These are phyloP conservation scores for Postia placenta DNA, from an alignment of 768 basidiomycete species.

Conservation along the genomic window DNA sequence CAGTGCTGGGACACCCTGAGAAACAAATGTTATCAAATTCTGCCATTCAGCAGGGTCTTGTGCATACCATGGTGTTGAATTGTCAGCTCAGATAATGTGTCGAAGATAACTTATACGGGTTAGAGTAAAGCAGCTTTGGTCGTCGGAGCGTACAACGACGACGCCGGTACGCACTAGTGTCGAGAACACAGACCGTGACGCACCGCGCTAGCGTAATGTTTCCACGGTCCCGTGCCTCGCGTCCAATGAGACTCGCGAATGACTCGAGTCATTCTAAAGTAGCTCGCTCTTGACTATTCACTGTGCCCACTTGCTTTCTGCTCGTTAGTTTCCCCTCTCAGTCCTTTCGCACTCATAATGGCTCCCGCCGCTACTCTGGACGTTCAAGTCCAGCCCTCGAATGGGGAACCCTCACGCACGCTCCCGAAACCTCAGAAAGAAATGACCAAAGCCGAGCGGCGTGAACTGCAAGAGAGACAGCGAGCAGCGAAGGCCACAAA, in stretches of 20 bases:
- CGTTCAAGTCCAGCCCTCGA: constrained; percentile 13
- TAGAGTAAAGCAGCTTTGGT: not conserved
- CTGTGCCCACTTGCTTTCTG: not conserved
- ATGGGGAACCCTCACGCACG: constrained; percentile 9
- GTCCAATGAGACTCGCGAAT: not conserved
- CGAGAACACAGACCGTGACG: not conserved
- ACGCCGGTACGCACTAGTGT: not conserved
- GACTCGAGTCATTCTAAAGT: constrained; percentile 6
- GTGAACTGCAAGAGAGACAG: constrained; percentile 75
- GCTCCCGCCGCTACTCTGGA: constrained; percentile 18
- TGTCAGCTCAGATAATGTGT: not conserved
- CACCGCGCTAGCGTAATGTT: not conserved
- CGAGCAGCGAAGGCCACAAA: constrained; percentile 65
- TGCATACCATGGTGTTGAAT: constrained; percentile 8
- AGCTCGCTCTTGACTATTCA: constrained; percentile 2
- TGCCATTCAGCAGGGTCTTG: not conserved
- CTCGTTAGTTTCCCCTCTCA: not conserved
- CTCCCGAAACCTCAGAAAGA: constrained; percentile 51
- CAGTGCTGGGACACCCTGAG: constrained; percentile 92
- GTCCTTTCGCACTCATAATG: constrained; percentile 10
- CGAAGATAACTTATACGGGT: not conserved
- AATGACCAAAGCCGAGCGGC: constrained; percentile 75
- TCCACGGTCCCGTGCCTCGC: not conserved
- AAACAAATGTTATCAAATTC: constrained; percentile 1
- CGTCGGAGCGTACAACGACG: not conserved